Evolutionary conservation across 345 rosid species (phyloP), one percentile per base, ranked within the genome.

Genomic region (Rhodomyrtus tomentosa): DNA sequence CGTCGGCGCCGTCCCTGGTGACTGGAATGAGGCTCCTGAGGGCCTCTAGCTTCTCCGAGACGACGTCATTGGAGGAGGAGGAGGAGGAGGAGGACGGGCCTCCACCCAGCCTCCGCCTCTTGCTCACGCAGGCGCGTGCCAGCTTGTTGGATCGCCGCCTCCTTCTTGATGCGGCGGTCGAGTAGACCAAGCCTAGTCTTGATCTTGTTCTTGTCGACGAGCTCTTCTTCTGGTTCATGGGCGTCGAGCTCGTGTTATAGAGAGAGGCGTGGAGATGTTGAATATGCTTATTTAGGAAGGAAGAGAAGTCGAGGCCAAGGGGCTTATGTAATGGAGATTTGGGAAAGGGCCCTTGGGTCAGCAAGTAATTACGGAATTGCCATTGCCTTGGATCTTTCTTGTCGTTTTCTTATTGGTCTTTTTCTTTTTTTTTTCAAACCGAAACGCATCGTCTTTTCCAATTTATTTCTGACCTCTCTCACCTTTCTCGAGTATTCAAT

Each of bases 21-120:
- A 88, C 81, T 5, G 95, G 96, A 83, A 95, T 91, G 52, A 96
- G 95, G 83, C 84, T 93, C 93, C 89, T 93, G 38, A 96, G 95
- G 15, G 94, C 93, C 88, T 86, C 86, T 25, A 96, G 91, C 93
- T 95, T 96, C 88, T 91, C 92, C 13, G 94, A 87, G 42, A 96
- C 90, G 85, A 83, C 90, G 84, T 82, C 82, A 82, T 32, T 50
- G 81, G 82, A 21, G 81, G 76, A 68, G 76, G 42, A 62, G 11
- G 59, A 55, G 58, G 74, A 36, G 76, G 76, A 68, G 79, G 24
- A 29, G 11, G 40, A 68, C 25, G 13, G 16, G 4, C 79, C 25
- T 36, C 45, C 45, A 7, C 6, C 79, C 79, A 10, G 79, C 79
- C 79, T 36, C 79, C 79, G 45, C 79, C 79, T 21, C 79, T 68